Conservation (phyloP, 192 early-diverging fungal species). For the Coemansia sp. region DNA sequence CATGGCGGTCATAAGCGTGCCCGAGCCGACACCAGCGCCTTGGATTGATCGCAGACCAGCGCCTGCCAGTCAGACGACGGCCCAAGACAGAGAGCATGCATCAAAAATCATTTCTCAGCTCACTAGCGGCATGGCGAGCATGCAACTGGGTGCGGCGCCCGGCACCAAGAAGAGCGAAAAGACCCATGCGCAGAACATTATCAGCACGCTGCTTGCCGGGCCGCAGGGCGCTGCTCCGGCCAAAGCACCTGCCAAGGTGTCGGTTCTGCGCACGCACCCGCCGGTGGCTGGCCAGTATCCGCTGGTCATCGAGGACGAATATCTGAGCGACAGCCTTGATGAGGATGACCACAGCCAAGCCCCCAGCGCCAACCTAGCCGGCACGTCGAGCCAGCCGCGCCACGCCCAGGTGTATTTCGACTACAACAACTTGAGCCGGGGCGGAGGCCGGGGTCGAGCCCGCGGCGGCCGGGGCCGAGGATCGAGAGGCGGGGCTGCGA, state of each 20-base stretch:
- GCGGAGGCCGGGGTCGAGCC: conserved; percentile 5
- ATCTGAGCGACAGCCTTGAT: conserved; percentile 46
- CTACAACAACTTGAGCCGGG: conserved; percentile 6
- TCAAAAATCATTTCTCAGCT: conserved; percentile 33
- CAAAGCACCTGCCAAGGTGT: not conserved
- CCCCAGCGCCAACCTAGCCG: not conserved
- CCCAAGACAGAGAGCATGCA: conserved; percentile 18
- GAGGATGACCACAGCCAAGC: conserved; percentile 17
- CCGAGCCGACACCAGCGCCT: conserved; percentile 33
- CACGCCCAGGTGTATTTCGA: conserved; percentile 20
- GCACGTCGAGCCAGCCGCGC: not conserved
- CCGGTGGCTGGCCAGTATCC: conserved; percentile 32
- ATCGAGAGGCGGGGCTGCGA: not conserved
- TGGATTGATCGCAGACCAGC: conserved; percentile 14
- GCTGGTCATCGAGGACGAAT: conserved; percentile 43
- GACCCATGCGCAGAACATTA: conserved; percentile 36
- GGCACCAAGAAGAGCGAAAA: conserved; percentile 1
- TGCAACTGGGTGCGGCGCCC: not conserved
- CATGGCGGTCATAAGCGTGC: conserved; percentile 15
- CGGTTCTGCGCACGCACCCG: conserved; percentile 18
- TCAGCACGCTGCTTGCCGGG: conserved; percentile 38
- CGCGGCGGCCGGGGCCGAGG: conserved; percentile 6
- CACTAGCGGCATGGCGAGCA: conserved; percentile 2
- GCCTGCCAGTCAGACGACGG: not conserved
- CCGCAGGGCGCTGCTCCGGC: conserved; percentile 14